Conservation (phyloP, 345 rosid species). For the Hypericum androsaemum region DNA sequence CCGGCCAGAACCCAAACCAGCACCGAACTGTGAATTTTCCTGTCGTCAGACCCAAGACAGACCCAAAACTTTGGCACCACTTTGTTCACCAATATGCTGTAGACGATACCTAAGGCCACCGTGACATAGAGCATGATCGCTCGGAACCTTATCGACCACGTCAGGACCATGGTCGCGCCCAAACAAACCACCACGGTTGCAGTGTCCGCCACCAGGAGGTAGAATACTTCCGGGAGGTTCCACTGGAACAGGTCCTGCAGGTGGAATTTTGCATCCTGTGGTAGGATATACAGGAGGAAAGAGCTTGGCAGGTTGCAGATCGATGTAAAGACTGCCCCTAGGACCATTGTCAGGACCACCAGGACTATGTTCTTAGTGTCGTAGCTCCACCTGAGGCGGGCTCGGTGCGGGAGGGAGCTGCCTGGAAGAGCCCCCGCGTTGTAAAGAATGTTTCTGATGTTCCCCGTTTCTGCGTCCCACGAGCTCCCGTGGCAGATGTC, state of each 20-base stretch:
- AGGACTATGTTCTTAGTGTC: constrained; percentile 11
- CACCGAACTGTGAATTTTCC: background rate
- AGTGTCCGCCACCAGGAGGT: background rate
- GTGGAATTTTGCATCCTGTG: too few species aligned
- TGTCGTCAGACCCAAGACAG: background rate
- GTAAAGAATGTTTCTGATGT: background rate
- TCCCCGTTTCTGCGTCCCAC: background rate
- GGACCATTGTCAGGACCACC: constrained; percentile 5
- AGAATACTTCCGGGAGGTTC: background rate
- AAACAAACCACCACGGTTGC: background rate
- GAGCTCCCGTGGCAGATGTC: constrained; percentile 5
- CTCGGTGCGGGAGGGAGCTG: background rate
- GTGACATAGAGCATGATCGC: background rate
- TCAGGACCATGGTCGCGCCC: background rate
- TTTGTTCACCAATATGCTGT: background rate
- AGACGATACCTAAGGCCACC: background rate
- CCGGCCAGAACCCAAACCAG: background rate
- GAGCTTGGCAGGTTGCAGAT: background rate
- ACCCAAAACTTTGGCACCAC: background rate
- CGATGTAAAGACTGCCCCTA: constrained; percentile 3
- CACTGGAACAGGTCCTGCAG: too few species aligned
- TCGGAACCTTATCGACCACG: background rate
- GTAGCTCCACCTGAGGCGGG: background rate
- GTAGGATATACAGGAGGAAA: background rate
- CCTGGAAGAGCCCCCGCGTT: constrained; percentile 3